Percentiles rank a stretch among this genome's conserved stretches.
These are phyloP conservation scores for Cryptosporidium viatorum DNA, from an alignment of 169 alveolate genomes.

Conservation along the genomic window DNA sequence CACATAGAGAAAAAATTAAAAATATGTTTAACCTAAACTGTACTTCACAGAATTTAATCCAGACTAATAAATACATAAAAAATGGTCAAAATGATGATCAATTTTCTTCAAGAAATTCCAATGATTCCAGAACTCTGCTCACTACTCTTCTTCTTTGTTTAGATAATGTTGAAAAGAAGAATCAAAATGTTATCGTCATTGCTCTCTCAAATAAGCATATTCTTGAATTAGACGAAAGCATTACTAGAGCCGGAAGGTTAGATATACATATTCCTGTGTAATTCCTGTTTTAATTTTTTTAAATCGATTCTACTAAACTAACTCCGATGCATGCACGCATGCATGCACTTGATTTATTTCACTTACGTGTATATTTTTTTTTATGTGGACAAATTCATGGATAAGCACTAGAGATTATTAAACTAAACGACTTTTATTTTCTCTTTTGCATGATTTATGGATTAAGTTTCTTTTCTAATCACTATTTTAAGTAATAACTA, in stretches of 20 bases:
- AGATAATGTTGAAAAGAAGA: slow-evolving; percentile 52
- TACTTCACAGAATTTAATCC: neutral
- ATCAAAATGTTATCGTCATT: slow-evolving; percentile 36
- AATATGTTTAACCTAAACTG: neutral
- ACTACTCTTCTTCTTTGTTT: slow-evolving; percentile 60
- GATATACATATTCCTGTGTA: slow-evolving; percentile 42
- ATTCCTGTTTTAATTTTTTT: neutral
- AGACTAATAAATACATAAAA: neutral
- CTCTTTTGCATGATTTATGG: neutral
- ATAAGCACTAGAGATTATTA: neutral
- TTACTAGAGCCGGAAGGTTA: slow-evolving; percentile 70
- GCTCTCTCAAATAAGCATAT: slow-evolving; percentile 36
- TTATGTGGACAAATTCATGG: neutral
- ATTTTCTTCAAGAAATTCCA: neutral
- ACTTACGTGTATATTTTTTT: neutral
- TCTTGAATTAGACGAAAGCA: slow-evolving; percentile 29
- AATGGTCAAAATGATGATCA: neutral
- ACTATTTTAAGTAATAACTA: neutral
- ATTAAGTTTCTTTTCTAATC: neutral
- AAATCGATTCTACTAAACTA: neutral
- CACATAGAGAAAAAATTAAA: neutral
- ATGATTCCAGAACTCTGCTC: slow-evolving; percentile 43
- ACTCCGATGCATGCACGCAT: neutral
- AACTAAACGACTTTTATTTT: too few species aligned
- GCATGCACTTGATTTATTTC: neutral